A percentile compares a stretch with the other conserved stretches of the same genome.
Evolutionary conservation across 148 eudicot genomes (phyloP).

Genomic region (Chenopodium quinoa): DNA sequence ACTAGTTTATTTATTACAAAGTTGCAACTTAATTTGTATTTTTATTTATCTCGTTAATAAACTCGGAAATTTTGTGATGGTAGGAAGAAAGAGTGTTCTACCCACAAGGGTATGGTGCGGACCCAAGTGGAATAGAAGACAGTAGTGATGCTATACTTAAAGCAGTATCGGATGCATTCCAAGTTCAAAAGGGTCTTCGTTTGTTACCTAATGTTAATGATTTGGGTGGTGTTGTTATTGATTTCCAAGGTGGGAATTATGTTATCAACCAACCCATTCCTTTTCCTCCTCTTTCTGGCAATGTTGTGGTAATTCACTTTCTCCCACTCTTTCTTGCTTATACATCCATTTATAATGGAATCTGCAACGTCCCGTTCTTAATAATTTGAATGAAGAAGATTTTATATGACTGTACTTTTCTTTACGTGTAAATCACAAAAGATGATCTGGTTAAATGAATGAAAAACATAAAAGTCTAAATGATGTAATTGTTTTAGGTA

Average conservation of each 20-base stretch:
- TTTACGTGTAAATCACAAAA: no score
- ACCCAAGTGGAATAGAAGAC: slow-evolving; percentile 15
- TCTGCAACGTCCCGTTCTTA: neutral
- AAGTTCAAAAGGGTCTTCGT: slow-evolving; percentile 1
- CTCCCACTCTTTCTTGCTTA: neutral
- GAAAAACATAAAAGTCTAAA: no score
- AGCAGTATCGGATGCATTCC: slow-evolving; percentile 15
- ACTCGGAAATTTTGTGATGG: neutral
- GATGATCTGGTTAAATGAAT: no score
- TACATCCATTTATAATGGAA: neutral
- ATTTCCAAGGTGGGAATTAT: slow-evolving; percentile 21
- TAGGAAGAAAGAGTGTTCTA: slow-evolving; percentile 22
- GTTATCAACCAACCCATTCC: slow-evolving; percentile 12
- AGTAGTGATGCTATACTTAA: slow-evolving; percentile 15
- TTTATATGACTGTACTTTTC: no score
- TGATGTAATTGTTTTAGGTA: no score
- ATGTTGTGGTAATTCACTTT: slow-evolving; percentile 7
- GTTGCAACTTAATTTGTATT: no score
- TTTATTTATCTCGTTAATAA: no score
- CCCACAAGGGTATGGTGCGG: slow-evolving; percentile 18
- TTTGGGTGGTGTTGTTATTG: slow-evolving; percentile 22
- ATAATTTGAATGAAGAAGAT: no score
- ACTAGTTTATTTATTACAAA: no score
- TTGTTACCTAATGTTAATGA: slow-evolving; percentile 18
- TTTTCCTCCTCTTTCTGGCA: slow-evolving; percentile 13